Base-by-base conservation (phyloP, 2,329 filamentous ascomycete species). In the Huntiella decipiens region DNA sequence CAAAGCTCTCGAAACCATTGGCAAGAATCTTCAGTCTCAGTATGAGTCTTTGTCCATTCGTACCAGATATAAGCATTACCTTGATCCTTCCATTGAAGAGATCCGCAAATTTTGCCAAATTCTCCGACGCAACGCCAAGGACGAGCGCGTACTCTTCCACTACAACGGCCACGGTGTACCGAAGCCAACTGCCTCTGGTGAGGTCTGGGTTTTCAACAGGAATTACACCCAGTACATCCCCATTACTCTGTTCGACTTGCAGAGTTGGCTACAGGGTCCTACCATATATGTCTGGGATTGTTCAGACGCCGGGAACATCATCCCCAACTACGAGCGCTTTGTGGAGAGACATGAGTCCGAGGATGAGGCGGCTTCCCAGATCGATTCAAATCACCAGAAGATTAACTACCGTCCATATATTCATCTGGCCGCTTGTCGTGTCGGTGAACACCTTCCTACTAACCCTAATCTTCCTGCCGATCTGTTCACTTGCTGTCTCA, bases 151-250 rank as follows among this genome's bases (percentile, higher is more conserved):
- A 1, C 67, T 98, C n/a, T 84, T 98, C 55, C 91, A 98, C 59
- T 98, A 98, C 68, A 98, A 98, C 56, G 91, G 91, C 12, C 91
- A 98, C 60, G 91, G 91, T 40, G 91, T 98, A 8, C 91, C 91
- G 1, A 85, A 95, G 56, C 91, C 91, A 3, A 98, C 91, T 1
- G 77, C 82, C 3, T 95, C 88, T 4, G 91, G 91, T 11, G 91
- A 98, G 61, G 93, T 98, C 15, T 98, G 91, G 91, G 92, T 96
- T 4, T 98, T 98, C 61, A 98, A 98, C 63, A 88, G 91, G 55
- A 96, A 85, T 54, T 98, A 95, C 59, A 98, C 91, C 0, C 91
- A 98, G 62, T 98, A 98, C 58, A 98, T 98, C 37, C 91, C 91
- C 0, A 83, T 98, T 38, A 94, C 88, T 1, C 66, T 98, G 6